Percentiles rank a stretch among this genome's conserved stretches.
Evolutionary conservation across 352 stramenopile species (phyloP).

Genomic region (Phytophthora pisi): DNA sequence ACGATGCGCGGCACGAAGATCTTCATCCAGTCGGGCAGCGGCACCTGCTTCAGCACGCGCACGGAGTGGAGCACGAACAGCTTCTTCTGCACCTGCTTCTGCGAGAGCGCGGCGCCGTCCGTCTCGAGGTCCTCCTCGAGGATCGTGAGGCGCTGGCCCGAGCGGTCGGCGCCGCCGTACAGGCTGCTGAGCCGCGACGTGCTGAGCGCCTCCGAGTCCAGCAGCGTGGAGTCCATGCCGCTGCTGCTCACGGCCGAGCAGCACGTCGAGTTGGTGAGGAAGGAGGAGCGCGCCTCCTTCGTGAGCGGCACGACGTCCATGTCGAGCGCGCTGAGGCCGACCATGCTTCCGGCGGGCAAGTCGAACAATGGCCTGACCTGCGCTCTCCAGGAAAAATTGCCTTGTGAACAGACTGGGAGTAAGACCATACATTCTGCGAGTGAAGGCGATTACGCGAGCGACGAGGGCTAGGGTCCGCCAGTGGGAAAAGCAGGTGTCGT

Average conservation of each 20-base stretch:
- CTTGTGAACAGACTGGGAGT: conserved; percentile 16
- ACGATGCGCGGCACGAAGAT: conserved; percentile 75
- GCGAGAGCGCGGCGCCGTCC: conserved; percentile 26
- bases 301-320: conserved; percentile 13
- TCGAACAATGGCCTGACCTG: not conserved
- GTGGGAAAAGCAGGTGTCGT: conserved; percentile 6
- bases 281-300: conserved; percentile 55
- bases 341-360: conserved; percentile 20
- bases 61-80: conserved; percentile 53
- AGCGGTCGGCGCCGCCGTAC: conserved; percentile 31
- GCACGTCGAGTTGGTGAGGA: conserved; percentile 56
- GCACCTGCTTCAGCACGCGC: conserved; percentile 71
- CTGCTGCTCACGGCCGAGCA: conserved; percentile 44
- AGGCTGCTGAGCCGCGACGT: conserved; percentile 44
- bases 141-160: conserved; percentile 32
- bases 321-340: conserved; percentile 16
- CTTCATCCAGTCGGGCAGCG: conserved; percentile 75
- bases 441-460: conserved; percentile 22
- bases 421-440: conserved; percentile 22
- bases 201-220: conserved; percentile 44
- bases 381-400: conserved; percentile 27
- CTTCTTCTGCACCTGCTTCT: conserved; percentile 59
- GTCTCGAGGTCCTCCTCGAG: conserved; percentile 41
- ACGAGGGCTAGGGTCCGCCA: conserved; percentile 7
- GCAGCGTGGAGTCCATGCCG: conserved; percentile 38